Evolutionary conservation across 768 basidiomycete species (phyloP), one percentile per base, ranked within the genome.

Genomic region (Rhodotorula paludigena): DNA sequence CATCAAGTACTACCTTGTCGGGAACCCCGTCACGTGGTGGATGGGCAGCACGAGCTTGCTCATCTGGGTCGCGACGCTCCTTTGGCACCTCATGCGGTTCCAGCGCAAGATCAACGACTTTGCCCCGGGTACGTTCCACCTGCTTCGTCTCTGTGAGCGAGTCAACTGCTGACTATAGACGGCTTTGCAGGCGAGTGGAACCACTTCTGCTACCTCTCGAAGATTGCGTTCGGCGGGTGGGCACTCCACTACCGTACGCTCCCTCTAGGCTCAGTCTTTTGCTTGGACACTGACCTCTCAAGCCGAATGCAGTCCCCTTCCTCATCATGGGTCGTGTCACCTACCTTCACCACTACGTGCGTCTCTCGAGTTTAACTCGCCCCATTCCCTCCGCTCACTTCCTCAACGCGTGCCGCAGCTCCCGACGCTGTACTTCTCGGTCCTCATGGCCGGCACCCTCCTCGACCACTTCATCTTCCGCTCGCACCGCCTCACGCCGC

Each of bases 11-110:
- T 99, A 97, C 78, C 82, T 99, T 23, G 49, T 75, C 65, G 92
- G 92, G 5, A 91, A 88, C n/a, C 92, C 94, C 0, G 72, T 94
- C 66, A 85, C 94, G 53, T 94, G 92, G 87, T 96, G 92, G 92
- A 86, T 85, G 35, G 83, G 87, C 20, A 82, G 86, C 0, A 65
- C 82, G 61, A 89, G 89, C 75, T 78, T 98, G 76, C 75, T 85
- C 35, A 73, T 84, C 11, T 84, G 81, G 0, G 60, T 86, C 3
- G 49, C 82, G 30, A 80, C 83, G 15, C 77, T 88, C n/a, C 82
- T 80, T 0, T 80, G 86, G 57, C 96, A 97, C 78, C 63, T 92
- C 49, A 79, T 92, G 72, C 84, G 94, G 71, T 83, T 82, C 79
- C 94, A 99, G 79, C 82, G 94, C 73, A 89, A 88, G 78, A 96